A percentile compares a stretch with the other conserved stretches of the same genome.
Evolutionary conservation across 345 rosid genomes (phyloP).

Genomic region (Gossypioides kirkii): DNA sequence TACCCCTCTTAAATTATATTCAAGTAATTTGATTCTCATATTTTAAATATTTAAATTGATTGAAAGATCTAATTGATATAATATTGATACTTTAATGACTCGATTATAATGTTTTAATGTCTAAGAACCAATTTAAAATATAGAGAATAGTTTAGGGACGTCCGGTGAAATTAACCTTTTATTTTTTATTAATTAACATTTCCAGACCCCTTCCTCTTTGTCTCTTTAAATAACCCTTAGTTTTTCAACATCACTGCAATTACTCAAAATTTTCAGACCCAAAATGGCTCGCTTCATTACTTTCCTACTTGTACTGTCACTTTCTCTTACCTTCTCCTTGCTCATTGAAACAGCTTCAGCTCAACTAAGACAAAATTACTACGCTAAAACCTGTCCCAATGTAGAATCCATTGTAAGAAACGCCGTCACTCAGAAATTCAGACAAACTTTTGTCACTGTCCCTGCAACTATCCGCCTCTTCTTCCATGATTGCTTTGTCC

Average conservation of each 20-base stretch:
- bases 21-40: too few species aligned
- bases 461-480: slow-evolving; percentile 85
- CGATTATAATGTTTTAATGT: too few species aligned
- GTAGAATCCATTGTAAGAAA: slow-evolving; percentile 55
- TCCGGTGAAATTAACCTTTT: too few species aligned
- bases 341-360: slow-evolving; percentile 47
- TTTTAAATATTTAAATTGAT: too few species aligned
- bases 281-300: slow-evolving; percentile 23
- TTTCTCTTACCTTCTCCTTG: slow-evolving; percentile 36
- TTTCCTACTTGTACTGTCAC: slow-evolving; percentile 29
- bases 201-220: not conserved
- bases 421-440: slow-evolving; percentile 41
- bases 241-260: not conserved
- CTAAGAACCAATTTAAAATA: too few species aligned
- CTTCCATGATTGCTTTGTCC: slow-evolving; percentile 82
- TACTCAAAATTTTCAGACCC: not conserved
- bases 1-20: too few species aligned
- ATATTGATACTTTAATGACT: too few species aligned
- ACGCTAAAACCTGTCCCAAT: slow-evolving; percentile 54
- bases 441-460: slow-evolving; percentile 61
- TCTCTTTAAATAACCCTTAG: not conserved
- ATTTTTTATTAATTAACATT: not conserved
- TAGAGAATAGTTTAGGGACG: too few species aligned
- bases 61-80: too few species aligned
- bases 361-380: slow-evolving; percentile 48